These are phyloP conservation scores for Moniliophthora roreri DNA, from an alignment of 1,284 basidiomycete species.

Conservation along the genomic window DNA sequence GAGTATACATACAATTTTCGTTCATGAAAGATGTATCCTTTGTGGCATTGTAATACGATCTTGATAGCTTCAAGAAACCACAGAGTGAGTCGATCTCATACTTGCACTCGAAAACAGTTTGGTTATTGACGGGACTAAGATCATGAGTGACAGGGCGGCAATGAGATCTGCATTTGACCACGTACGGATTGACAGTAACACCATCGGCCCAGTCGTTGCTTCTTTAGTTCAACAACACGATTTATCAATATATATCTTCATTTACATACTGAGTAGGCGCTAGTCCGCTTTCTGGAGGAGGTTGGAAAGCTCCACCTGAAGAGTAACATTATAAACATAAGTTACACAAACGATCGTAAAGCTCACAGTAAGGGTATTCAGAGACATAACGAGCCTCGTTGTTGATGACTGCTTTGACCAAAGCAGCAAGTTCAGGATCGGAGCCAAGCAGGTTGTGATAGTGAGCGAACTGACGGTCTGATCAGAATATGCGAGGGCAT, in stretches of 20 bases:
- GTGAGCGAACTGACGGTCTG: conserved; percentile 54
- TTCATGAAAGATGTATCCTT: conserved; percentile 72
- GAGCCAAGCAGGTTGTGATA: conserved; percentile 57
- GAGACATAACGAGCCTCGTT: conserved; percentile 75
- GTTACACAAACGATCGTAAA: not conserved
- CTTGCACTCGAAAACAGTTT: conserved; percentile 79
- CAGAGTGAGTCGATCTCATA: conserved; percentile 77
- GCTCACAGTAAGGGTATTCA: conserved; percentile 67
- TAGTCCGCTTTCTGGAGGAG: conserved; percentile 70
- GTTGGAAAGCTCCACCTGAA: conserved; percentile 65
- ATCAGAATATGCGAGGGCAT: not conserved
- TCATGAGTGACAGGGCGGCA: conserved; percentile 4
- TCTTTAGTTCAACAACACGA: no score
- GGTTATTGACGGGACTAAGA: conserved; percentile 61
- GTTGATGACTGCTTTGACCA: conserved; percentile 75
- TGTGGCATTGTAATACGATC: conserved; percentile 69
- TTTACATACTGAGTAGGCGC: conserved; percentile 54
- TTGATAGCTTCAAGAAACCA: conserved; percentile 74
- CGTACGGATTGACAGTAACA: conserved; percentile 72
- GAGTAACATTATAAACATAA: not conserved
- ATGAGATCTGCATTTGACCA: conserved; percentile 8
- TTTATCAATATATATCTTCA: no score
- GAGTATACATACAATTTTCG: conserved; percentile 49
- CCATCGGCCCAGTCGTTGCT: conserved; percentile 66
- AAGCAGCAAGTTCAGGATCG: conserved; percentile 57